phyloP scores from a whole-genome alignment of 345 rosid species.

The Eucalyptus tenuipes region DNA sequence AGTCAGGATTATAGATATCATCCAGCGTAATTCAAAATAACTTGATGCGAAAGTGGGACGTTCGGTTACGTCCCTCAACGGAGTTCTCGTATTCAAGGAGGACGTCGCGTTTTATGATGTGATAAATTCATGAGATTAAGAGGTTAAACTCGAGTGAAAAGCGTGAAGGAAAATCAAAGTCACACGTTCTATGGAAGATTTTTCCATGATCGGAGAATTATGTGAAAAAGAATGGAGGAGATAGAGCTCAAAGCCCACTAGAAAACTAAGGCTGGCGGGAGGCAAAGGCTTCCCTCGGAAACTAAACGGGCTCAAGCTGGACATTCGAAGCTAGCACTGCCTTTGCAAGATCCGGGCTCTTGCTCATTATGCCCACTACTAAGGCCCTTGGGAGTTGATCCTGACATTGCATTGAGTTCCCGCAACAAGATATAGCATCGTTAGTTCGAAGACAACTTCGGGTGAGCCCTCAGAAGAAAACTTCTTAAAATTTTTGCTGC shows the following conservation, averaged over 20 bases:
- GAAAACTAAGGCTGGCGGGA: background rate
- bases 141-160: background rate
- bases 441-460: rapidly evolving
- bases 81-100: too few relatives aligned
- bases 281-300: background rate
- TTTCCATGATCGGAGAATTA: background rate
- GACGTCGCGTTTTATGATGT: background rate
- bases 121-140: background rate
- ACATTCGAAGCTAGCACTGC: background rate
- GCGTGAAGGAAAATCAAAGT: background rate
- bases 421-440: background rate
- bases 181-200: background rate
- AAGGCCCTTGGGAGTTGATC: background rate
- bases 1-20: background rate
- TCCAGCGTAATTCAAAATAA: background rate
- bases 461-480: background rate
- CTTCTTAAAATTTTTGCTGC: rapidly evolving
- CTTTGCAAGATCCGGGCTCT: background rate
- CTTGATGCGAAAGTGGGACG: background rate
- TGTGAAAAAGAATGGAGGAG: rapidly evolving
- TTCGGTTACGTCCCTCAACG: background rate
- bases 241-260: background rate
- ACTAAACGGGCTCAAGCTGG: background rate
- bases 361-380: background rate
- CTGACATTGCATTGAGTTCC: background rate